A percentile compares a stretch with the other conserved stretches of the same genome.
Conservation (phyloP, 2,329 filamentous ascomycete genomes). For the Elsinoe ampelina region DNA sequence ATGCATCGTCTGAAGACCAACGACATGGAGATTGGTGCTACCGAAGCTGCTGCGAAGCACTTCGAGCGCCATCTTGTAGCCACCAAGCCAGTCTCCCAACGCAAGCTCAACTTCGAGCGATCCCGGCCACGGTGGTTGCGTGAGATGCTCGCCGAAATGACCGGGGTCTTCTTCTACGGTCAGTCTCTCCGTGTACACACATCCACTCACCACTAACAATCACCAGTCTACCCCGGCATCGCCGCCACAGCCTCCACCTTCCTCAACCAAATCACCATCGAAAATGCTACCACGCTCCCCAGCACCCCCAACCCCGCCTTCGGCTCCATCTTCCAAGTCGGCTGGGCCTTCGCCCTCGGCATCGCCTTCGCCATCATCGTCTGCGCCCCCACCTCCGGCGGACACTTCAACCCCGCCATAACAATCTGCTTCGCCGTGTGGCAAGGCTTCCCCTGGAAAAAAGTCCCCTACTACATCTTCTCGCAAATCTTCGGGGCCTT, state of each 20-base stretch:
- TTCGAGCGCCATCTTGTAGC: slow-evolving; percentile 42
- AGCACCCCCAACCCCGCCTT: slow-evolving; percentile 32
- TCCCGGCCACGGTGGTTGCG: slow-evolving; percentile 44
- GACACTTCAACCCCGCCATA: slow-evolving; percentile 28
- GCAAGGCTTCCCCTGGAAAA: slow-evolving; percentile 49
- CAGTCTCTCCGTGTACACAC: slow-evolving; percentile 18
- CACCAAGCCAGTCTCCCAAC: slow-evolving; percentile 43
- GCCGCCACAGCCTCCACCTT: slow-evolving; percentile 45
- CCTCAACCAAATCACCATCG: slow-evolving; percentile 27
- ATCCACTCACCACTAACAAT: slow-evolving; percentile 6
- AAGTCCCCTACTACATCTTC: slow-evolving; percentile 49
- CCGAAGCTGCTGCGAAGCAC: slow-evolving; percentile 45
- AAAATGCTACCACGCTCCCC: slow-evolving; percentile 6
- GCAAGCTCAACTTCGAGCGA: slow-evolving; percentile 47
- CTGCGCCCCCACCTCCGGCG: slow-evolving; percentile 45
- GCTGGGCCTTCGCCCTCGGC: slow-evolving; percentile 47
- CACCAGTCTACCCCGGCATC: slow-evolving; percentile 39
- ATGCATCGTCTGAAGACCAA: slow-evolving; percentile 16
- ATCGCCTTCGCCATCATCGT: slow-evolving; percentile 52
- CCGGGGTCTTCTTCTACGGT: slow-evolving; percentile 49
- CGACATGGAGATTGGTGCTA: slow-evolving; percentile 44
- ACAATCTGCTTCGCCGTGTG: slow-evolving; percentile 37
- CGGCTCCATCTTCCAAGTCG: slow-evolving; percentile 48
- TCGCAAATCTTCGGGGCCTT: slow-evolving; percentile 49
- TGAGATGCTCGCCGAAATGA: slow-evolving; percentile 48